phyloP scores from a whole-genome alignment of 2,329 filamentous ascomycete genomes.

The Xylariaceae sp. region DNA sequence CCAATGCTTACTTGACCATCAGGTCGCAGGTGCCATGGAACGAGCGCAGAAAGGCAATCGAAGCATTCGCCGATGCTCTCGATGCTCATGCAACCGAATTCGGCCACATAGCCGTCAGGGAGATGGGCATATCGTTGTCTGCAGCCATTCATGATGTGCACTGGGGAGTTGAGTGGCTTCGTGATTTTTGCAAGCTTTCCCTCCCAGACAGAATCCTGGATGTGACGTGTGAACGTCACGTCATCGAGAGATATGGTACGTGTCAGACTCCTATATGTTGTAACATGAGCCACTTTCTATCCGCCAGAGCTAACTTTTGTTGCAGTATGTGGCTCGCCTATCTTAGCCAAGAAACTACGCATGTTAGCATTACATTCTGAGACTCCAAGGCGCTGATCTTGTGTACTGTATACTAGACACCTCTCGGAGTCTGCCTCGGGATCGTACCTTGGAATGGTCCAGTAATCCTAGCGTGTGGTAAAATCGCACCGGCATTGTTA shows the following conservation, averaged over 20 bases:
- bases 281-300: no score
- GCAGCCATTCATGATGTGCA: conserved; percentile 23
- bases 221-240: conserved; percentile 28
- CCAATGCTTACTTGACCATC: no score
- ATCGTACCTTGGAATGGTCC: conserved; percentile 58
- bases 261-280: no score
- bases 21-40: conserved; percentile 28
- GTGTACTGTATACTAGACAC: conserved; percentile 15
- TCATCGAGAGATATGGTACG: conserved; percentile 31
- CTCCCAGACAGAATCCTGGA: conserved; percentile 12
- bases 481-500: conserved; percentile 53
- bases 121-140: conserved; percentile 15
- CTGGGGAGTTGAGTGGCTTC: conserved; percentile 25
- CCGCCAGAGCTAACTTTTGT: no score
- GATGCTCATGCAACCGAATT: conserved; percentile 13
- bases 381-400: no score
- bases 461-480: conserved; percentile 47
- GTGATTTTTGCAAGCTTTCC: conserved; percentile 21
- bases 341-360: no score
- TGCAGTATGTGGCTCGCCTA: no score
- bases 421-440: conserved; percentile 41
- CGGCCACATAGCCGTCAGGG: conserved; percentile 11
- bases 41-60: conserved; percentile 27
- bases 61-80: conserved; percentile 18
- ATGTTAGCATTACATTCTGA: no score